Base-by-base conservation (phyloP, 306 rosid genomes). In the Hippophae rhamnoides region DNA sequence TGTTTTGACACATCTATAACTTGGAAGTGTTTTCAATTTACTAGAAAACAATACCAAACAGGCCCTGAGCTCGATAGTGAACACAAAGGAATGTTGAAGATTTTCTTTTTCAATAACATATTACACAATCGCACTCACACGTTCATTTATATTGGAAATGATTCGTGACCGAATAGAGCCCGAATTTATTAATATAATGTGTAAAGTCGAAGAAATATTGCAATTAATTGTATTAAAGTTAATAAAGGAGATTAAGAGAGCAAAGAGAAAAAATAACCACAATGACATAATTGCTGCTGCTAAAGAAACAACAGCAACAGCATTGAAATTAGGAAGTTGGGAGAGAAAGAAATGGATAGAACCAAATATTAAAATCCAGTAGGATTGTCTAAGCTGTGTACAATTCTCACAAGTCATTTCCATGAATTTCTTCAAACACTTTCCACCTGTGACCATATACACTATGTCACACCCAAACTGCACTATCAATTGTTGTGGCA, bases 231-330 rank as follows among this genome's bases (percentile, higher is more conserved):
- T 31, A 31, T 31, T 31, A 31, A 31, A 31, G 38, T 31, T 31
- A 4, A 31, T 13, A 13, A 38, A 47, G 5, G 13, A 7, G 49
- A 47, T 41, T 13, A 6, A 25, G 9, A 46, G 31, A 69, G 18
- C 57, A 62, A 43, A 8, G 8, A 13, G 57, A 9, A 10, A 10
- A 12, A 41, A 31, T 12, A 69, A 84, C 97, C 97, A 75, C 6
- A 90, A 76, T 10, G 97, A 87, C 97, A 90, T 87, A 43, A 87
- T 57, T 52, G 97, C 97, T 14, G 96, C 97, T 12, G 92, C 97
- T n/a, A 90, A 71, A 6, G 97, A 90, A 74, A 90, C 87, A 5
- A 81, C 89, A 2, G 96, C 95, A 45, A 90, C 97, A 43, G 97
- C 83, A 52, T 90, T 85, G 73, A 90, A 90, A 63, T 90, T 85